Base-by-base conservation (phyloP, 257 asterid genomes). In the Cynanchum wilfordii region DNA sequence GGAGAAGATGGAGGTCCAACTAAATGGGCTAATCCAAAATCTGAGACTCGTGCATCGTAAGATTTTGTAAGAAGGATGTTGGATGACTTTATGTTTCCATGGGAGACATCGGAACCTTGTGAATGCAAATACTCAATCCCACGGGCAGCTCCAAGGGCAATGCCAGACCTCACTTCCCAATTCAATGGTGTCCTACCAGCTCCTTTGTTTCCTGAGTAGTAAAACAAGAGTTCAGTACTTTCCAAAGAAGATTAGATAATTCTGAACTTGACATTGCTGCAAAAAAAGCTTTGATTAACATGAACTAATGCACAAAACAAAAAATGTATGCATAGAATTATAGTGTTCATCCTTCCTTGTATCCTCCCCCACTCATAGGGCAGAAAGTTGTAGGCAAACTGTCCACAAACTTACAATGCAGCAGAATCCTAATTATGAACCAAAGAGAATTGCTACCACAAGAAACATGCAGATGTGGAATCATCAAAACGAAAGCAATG, bases 21-120 rank as follows among this genome's bases (percentile, higher is more conserved):
- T 8, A 84, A 75, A 38, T 79, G 78, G 44, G 81, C 76, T 44
- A 84, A 66, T 57, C 87, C 87, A 58, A 81, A 84, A 78, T 84
- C 87, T 9, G 87, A 84, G 29, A 84, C 80, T 63, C 74, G 77
- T 27, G 85, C 84, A 20, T 78, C 76, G 6, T 68, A 60, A 12
- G 84, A 84, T 66, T 76, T 74, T 17, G 80, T 76, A 50, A 84
- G 87, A 22, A 84, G 85, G 49, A 84, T 73, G 54, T 84, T 84
- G 56, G 87, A 84, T 25, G 87, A 84, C 68, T 81, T 84, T 36
- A 84, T 79, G 72, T 84, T 84, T 44, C 87, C 87, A 66, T 84
- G 87, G 60, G 81, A 69, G 70, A 68, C 59, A 6, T 57, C 78
- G n/a, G 79, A 51, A 69, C 84, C 81, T 71, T 74, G 85, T 29